A percentile compares a stretch with the other conserved stretches of the same genome.
Conservation (phyloP, 257 asterid genomes). For the Solanum arcanum region DNA sequence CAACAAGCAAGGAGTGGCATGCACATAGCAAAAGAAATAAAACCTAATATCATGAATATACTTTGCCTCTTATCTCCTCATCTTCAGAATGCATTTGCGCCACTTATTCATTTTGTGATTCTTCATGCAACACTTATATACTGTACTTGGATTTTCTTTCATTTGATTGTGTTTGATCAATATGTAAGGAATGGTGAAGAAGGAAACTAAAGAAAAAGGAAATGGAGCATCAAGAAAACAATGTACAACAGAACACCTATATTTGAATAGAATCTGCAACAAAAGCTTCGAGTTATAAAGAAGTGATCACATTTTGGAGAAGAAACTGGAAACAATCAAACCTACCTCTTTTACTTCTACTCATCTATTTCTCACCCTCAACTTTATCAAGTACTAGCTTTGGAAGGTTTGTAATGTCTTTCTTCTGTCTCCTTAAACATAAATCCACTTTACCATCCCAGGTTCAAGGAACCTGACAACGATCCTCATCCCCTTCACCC, state of each 20-base stretch:
- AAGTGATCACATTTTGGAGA: not conserved
- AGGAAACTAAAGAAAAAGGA: not conserved
- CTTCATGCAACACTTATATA: not conserved
- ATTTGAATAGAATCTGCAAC: not conserved
- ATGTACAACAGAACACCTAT: not conserved
- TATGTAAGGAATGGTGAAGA: not conserved
- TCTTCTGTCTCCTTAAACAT: not conserved
- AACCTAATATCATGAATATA: not conserved
- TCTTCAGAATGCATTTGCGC: not conserved
- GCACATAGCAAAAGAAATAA: not conserved
- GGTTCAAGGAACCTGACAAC: not conserved
- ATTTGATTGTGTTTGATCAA: not conserved
- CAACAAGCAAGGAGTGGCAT: not conserved
- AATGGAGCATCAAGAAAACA: not conserved
- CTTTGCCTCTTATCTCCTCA: not conserved
- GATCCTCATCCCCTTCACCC: not conserved
- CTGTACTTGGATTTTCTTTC: not conserved
- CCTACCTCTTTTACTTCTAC: not conserved
- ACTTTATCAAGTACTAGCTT: not conserved
- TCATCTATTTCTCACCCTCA: too few species aligned
- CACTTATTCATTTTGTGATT: not conserved
- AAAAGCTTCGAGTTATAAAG: not conserved
- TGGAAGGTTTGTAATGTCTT: not conserved
- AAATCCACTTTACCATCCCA: not conserved
- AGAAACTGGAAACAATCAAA: not conserved